phyloP scores from a whole-genome alignment of 768 basidiomycete genomes.

The Cyclocybe aegerita region DNA sequence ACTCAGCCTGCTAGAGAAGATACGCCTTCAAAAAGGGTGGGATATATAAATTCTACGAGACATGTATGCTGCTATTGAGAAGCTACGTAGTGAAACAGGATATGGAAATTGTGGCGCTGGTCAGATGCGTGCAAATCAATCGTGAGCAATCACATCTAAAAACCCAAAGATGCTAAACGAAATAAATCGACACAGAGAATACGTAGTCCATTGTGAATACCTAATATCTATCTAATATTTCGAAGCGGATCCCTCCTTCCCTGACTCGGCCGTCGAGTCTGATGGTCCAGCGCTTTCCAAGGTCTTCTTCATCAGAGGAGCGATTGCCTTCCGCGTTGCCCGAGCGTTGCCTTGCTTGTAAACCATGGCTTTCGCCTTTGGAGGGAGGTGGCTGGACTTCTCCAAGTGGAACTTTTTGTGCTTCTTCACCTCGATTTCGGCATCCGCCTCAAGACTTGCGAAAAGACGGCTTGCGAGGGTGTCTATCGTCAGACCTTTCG shows the following conservation, averaged over 20 bases:
- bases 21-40: too few relatives aligned
- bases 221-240: not conserved
- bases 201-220: not conserved
- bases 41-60: too few relatives aligned
- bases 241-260: not conserved
- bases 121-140: not conserved
- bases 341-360: slow-evolving; percentile 68
- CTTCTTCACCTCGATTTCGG: slow-evolving; percentile 52
- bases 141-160: not conserved
- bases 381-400: slow-evolving; percentile 29
- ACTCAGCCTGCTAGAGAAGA: too few relatives aligned
- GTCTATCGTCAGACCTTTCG: slow-evolving; percentile 28
- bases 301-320: slow-evolving; percentile 62
- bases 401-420: slow-evolving; percentile 40
- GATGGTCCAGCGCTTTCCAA: slow-evolving; percentile 37
- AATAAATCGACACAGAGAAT: not conserved
- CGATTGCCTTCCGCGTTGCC: slow-evolving; percentile 64
- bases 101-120: too few relatives aligned
- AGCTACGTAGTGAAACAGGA: too few relatives aligned
- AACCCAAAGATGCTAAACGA: not conserved
- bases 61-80: too few relatives aligned
- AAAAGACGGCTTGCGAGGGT: slow-evolving; percentile 51
- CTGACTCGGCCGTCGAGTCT: not conserved
- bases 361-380: slow-evolving; percentile 40
- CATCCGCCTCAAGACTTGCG: slow-evolving; percentile 55